Base-by-base conservation (phyloP, 2,329 filamentous ascomycete species). In the Nemania sp. region DNA sequence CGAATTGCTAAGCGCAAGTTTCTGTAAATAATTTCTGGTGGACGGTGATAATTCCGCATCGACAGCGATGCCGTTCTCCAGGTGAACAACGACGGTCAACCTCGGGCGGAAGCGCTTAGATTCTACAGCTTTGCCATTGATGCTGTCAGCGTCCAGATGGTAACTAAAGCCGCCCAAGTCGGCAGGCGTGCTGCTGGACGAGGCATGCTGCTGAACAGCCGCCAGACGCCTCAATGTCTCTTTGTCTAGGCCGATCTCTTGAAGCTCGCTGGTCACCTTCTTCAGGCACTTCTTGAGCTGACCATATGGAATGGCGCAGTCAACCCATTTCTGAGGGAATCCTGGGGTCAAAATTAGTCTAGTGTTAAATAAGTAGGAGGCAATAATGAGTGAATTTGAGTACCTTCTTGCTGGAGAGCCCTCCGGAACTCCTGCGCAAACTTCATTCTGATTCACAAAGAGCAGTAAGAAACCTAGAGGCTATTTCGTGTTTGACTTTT, bases 261-360 rank as follows among this genome's bases (percentile, higher is more conserved):
- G 74, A 47, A 96, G 79, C 74, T 96, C 90, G 46, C 76, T 74
- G 60, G 86, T 83, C 44, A 95, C 86, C 67, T 86, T 86, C 68
- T 92, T 93, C 68, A 96, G 86, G 72, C 89, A 90, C 75, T 95
- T 96, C 73, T 96, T 96, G 52, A 96, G 81, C 70, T 91, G 83
- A 39, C 86, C 82, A 70, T 96, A 96, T 2, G 89, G 90, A 57
- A 96, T 89, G 43, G 91, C 90, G 23, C 84, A 86, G 39, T 87
- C 80, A 43, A 91, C 75, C 83, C 82, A 86, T 67, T 86, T 84
- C 44, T 81, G 74, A 6, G 91, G 91, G 68, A 91, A 96, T 60
- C 82, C 87, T 78, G 57, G 28, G 34, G 8, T 23, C 33, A 17
- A 20, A 26, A 31, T 59, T 30, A 56, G 52, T 46, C 14, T 41